Evolutionary conservation across 495 filamentous ascomycete species (phyloP), one percentile per base, ranked within the genome.

Genomic region (Letharia lupina): DNA sequence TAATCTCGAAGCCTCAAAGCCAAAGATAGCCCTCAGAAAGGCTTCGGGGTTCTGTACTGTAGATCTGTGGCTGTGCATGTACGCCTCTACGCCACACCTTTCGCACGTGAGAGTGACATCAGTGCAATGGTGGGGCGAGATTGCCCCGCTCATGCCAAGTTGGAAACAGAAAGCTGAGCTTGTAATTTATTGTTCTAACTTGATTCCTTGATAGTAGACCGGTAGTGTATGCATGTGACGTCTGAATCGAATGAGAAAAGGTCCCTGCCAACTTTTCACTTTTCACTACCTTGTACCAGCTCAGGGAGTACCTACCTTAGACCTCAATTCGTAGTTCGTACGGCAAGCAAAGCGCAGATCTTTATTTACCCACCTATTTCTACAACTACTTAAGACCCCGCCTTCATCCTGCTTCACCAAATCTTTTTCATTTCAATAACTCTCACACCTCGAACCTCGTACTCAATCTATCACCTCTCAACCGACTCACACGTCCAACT

Each of bases 61-160:
- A 57, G 63, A 64, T 58, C 63, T 58, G 63, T 64, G 63, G 63
- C 63, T 58, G 63, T 64, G 63, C 62, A 52, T 9, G 1, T 28
- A 28, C 23, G 23, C 23, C 23, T 28, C 23, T 54, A 11, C 48
- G 48, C 48, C 48, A 54, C 45, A 54, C 12, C 12, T 45, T 15
- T 47, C 20, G 52, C 50, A 35, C 13, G 63, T 59, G 52, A 16
- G 18, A 23, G 18, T 65, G 56, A 65, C 63, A 65, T 65, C 63
- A 65, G 33, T 7, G 12, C 0, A 28, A 28, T 28, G 23, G 23
- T 28, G 23, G 23, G 23, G 23, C 23, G 23, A 28, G 0, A 54
- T 40, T 42, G n/a, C 50, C 63, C 52, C 52, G 52, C 52, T 56
- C 28, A 23, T 45, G 44, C 16, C 45, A 47, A 47, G 45, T 47